Evolutionary conservation across 305 asterid species (phyloP).

Genomic region (Fraxinus velutina): DNA sequence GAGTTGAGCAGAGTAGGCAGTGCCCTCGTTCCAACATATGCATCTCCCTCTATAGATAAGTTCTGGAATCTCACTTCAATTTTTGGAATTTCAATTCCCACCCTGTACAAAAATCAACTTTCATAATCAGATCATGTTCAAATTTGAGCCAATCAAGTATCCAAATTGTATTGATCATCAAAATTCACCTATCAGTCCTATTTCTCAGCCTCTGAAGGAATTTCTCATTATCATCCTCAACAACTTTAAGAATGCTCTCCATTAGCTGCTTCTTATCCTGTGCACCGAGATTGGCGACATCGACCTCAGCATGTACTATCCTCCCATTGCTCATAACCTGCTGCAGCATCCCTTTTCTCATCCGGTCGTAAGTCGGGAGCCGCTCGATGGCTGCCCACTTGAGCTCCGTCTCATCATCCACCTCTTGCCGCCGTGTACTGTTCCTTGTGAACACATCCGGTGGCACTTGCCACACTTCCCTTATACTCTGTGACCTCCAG

Average conservation of each 20-base stretch:
- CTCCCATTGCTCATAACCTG: slow-evolving; percentile 51
- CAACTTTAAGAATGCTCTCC: slow-evolving; percentile 65
- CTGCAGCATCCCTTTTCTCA: slow-evolving; percentile 62
- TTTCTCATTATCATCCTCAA: slow-evolving; percentile 66
- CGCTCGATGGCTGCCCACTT: slow-evolving; percentile 82
- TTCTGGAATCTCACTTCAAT: slow-evolving; percentile 74
- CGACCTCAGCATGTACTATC: slow-evolving; percentile 45
- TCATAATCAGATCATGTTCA: not conserved
- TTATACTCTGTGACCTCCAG: slow-evolving; percentile 65
- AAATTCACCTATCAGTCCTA: slow-evolving; percentile 59
- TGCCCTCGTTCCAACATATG: slow-evolving; percentile 70
- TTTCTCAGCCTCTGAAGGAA: slow-evolving; percentile 56
- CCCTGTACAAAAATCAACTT: slow-evolving; percentile 33
- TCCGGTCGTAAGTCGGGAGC: slow-evolving; percentile 64
- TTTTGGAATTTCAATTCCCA: slow-evolving; percentile 76
- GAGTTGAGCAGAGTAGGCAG: slow-evolving; percentile 77
- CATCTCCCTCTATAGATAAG: slow-evolving; percentile 70
- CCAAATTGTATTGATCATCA: not conserved
- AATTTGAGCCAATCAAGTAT: not conserved
- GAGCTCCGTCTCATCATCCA: slow-evolving; percentile 74
- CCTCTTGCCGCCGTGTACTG: slow-evolving; percentile 52
- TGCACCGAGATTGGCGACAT: slow-evolving; percentile 51
- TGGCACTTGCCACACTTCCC: slow-evolving; percentile 64
- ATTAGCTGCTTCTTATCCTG: slow-evolving; percentile 59
- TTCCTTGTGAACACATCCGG: slow-evolving; percentile 52